Conservation (phyloP, 2,329 filamentous ascomycete species). For the Acephala macrosclerotiorum region DNA sequence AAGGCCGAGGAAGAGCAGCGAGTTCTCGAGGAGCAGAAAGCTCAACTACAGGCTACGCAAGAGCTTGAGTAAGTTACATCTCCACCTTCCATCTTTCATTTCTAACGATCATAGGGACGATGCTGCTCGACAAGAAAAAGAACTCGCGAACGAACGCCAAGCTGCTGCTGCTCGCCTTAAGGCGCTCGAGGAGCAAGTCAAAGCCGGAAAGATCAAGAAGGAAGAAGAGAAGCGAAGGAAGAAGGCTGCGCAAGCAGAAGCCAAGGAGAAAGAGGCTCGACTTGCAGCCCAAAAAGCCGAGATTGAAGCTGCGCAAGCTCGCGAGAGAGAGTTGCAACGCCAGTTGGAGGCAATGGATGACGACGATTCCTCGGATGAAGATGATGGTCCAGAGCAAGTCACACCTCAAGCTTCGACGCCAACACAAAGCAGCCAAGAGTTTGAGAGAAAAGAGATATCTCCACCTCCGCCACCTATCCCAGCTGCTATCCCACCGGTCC, state of each 20-base stretch:
- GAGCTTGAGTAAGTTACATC: slow-evolving; percentile 80
- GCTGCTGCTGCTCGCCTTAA: slow-evolving; percentile 83
- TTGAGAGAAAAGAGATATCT: slow-evolving; percentile 59
- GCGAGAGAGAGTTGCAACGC: slow-evolving; percentile 86
- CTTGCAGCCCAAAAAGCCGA: slow-evolving; percentile 87
- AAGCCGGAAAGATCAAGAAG: slow-evolving; percentile 92
- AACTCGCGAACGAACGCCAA: slow-evolving; percentile 80
- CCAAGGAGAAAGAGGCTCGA: slow-evolving; percentile 87
- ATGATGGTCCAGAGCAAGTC: slow-evolving; percentile 78
- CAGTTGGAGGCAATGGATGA: slow-evolving; percentile 81
- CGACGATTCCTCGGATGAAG: slow-evolving; percentile 70
- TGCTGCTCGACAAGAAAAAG: slow-evolving; percentile 78
- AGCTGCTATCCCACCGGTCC: slow-evolving; percentile 57
- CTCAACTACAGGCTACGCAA: slow-evolving; percentile 75
- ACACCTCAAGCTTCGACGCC: slow-evolving; percentile 67
- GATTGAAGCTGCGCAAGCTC: slow-evolving; percentile 88
- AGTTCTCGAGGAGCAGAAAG: slow-evolving; percentile 74
- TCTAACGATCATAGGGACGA: slow-evolving; percentile 64
- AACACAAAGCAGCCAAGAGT: slow-evolving; percentile 60
- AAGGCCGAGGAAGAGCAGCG: slow-evolving; percentile 68
- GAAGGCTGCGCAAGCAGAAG: slow-evolving; percentile 85
- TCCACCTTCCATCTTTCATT: not conserved
- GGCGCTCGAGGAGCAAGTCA: slow-evolving; percentile 92
- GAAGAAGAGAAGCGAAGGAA: slow-evolving; percentile 94
- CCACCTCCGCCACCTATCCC: slow-evolving; percentile 60